Evolutionary conservation across 1,284 basidiomycete species (phyloP), one percentile per base, ranked within the genome.

Genomic region (Ganoderma sp.): DNA sequence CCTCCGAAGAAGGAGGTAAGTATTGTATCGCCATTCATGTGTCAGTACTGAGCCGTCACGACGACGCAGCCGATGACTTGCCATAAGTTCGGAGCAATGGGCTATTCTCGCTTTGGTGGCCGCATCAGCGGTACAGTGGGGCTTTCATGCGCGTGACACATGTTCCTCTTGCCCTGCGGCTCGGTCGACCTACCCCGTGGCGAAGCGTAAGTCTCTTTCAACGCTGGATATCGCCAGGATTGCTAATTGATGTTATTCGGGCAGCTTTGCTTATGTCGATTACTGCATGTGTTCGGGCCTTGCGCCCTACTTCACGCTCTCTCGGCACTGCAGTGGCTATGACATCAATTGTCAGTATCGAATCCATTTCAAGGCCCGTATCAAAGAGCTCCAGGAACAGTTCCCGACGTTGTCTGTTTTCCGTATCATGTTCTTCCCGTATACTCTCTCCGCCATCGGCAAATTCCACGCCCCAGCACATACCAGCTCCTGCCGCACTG

Each of bases 261-360:
- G n/a, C n/a, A 41, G 60, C 2, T 45, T 42, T 5, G 52, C 52
- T 0, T 56, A 56, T 32, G 25, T 17, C 2, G 52, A 56, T 25
- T 56, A 56, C 2, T 56, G 52, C 52, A 56, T 56, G 25, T 56
- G 52, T 17, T 28, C 52, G 12, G 52, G 52, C 2, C 22, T 56
- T 3, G 12, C 12, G 0, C 52, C 52, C 15, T 56, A 34, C 25
- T 3, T 56, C 10, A 17, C 12, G 7, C 52, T 56, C 22, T 14
- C 6, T 0, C 2, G 52, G 32, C 52, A 56, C 12, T 17, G 17
- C 19, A 10, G 41, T 28, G 63, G 63, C 1, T 68, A 68, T 43
- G 67, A 68, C 42, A 59, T 68, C 52, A 65, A 68, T 14, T 68
- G 67, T n/a, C 63, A 68, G 25, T 68, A 68, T 25, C 17, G 39